Conservation (phyloP, 2,329 filamentous ascomycete species). For the Clonostachys rhizophaga region DNA sequence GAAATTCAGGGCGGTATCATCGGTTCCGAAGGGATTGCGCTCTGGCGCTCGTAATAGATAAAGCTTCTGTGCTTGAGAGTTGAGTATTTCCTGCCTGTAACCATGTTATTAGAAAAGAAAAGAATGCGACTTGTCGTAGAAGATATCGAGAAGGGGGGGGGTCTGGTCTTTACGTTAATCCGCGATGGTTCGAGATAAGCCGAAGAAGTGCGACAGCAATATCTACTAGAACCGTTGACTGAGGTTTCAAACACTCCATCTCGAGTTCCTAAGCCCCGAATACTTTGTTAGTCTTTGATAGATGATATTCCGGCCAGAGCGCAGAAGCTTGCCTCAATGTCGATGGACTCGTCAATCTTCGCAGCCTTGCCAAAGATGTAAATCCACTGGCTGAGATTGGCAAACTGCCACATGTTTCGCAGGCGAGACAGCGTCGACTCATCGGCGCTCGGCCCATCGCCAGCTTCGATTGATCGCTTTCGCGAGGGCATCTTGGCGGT, state of each 20-base stretch:
- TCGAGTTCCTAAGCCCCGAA: conserved; percentile 67
- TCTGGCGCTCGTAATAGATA: conserved; percentile 76
- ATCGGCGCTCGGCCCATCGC: neutral
- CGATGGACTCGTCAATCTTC: conserved; percentile 84
- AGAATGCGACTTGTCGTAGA: neutral
- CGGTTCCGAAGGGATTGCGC: conserved; percentile 80
- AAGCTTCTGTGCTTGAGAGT: conserved; percentile 88
- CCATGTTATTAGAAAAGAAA: neutral
- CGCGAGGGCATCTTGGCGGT: conserved; percentile 2
- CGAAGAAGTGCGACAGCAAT: conserved; percentile 87
- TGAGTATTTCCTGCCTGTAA: conserved; percentile 75
- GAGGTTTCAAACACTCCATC: conserved; percentile 77
- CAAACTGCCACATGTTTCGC: conserved; percentile 93
- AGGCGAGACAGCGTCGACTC: conserved; percentile 56
- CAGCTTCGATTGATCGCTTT: conserved; percentile 3
- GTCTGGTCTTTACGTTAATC: conserved; percentile 67
- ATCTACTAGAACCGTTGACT: conserved; percentile 69
- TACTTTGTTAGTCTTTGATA: no score
- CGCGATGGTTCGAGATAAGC: conserved; percentile 89
- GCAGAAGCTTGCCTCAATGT: conserved; percentile 68
- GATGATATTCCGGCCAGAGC: neutral
- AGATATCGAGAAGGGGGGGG: conserved; percentile 5
- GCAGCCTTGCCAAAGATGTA: conserved; percentile 83
- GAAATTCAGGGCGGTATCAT: conserved; percentile 70
- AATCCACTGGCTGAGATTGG: conserved; percentile 90